Evolutionary conservation across 179 eudicot genomes (phyloP).

Genomic region (Silene coronaria): DNA sequence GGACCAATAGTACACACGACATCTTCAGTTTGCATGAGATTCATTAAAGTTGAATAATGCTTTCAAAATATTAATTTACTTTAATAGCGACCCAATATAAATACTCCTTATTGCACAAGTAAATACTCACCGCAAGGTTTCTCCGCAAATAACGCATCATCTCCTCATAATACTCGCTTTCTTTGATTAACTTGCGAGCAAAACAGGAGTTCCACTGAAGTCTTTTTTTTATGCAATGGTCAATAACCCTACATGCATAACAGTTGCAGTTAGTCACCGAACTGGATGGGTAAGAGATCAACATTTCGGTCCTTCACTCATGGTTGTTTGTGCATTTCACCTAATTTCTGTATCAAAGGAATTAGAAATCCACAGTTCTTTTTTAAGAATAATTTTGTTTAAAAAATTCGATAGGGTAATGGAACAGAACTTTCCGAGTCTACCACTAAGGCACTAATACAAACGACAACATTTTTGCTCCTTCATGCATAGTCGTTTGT

Average conservation of each 20-base stretch:
- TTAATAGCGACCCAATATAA: not conserved
- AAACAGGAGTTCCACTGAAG: slow-evolving; percentile 77
- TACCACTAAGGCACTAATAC: too few relatives aligned
- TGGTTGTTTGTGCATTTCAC: too few relatives aligned
- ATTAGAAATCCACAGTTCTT: not conserved
- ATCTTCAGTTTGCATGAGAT: not conserved
- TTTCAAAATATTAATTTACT: not conserved
- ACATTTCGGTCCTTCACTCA: too few relatives aligned
- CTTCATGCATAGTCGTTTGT: not conserved
- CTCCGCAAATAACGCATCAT: slow-evolving; percentile 86
- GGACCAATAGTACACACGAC: too few relatives aligned
- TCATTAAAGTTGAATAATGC: not conserved
- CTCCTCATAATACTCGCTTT: slow-evolving; percentile 92
- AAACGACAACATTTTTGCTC: not conserved
- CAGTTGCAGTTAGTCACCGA: slow-evolving; percentile 1
- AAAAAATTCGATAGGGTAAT: not conserved
- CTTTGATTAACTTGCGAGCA: slow-evolving; percentile 86
- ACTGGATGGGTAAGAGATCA: not conserved
- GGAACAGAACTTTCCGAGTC: not conserved
- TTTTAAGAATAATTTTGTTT: too few relatives aligned
- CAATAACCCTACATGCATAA: slow-evolving; percentile 58
- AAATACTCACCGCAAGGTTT: slow-evolving; percentile 73
- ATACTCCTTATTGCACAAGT: not conserved
- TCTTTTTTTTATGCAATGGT: slow-evolving; percentile 85
- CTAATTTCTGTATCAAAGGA: not conserved